phyloP scores from a whole-genome alignment of 1,284 basidiomycete genomes.

The Boletus calvinii region DNA sequence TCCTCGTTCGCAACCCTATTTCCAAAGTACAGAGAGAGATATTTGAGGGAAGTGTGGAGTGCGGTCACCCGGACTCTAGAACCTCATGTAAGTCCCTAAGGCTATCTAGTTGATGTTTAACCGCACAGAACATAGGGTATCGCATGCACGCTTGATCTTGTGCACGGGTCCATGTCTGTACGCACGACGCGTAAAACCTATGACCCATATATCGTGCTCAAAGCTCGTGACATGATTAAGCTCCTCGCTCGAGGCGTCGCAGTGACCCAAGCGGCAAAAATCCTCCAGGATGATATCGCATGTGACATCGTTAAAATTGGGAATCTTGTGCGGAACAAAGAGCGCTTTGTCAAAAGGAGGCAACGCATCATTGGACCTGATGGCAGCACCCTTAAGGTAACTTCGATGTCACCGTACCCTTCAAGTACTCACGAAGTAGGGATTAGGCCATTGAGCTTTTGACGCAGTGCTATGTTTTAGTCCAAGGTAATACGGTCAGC shows the following conservation, averaged over 20 bases:
- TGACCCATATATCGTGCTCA: conserved; percentile 95
- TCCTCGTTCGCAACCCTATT: conserved; percentile 98
- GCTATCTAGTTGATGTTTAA: background rate
- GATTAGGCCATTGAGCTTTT: conserved; percentile 92
- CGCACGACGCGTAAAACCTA: conserved; percentile 95
- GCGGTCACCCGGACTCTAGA: conserved; percentile 89
- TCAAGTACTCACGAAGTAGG: conserved; percentile 12
- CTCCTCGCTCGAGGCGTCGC: conserved; percentile 91
- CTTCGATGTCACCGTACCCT: background rate
- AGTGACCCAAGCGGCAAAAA: conserved; percentile 81
- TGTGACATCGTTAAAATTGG: conserved; percentile 99
- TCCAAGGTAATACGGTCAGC: conserved; percentile 97
- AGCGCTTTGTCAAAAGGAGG: conserved; percentile 93
- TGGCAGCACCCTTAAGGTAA: conserved; percentile 90
- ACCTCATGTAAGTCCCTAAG: conserved; percentile 55
- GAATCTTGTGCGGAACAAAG: conserved; percentile 92
- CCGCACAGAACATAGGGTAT: conserved; percentile 58
- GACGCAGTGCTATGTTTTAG: conserved; percentile 95
- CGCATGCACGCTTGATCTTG: conserved; percentile 89
- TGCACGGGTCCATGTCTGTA: conserved; percentile 97
- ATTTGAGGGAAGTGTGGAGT: conserved; percentile 93
- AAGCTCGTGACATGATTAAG: conserved; percentile 95
- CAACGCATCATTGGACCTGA: conserved; percentile 97
- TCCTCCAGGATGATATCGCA: conserved; percentile 87
- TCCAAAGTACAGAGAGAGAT: conserved; percentile 98